phyloP scores from a whole-genome alignment of 2,329 filamentous ascomycete genomes.

The Fusarium ramigenum region DNA sequence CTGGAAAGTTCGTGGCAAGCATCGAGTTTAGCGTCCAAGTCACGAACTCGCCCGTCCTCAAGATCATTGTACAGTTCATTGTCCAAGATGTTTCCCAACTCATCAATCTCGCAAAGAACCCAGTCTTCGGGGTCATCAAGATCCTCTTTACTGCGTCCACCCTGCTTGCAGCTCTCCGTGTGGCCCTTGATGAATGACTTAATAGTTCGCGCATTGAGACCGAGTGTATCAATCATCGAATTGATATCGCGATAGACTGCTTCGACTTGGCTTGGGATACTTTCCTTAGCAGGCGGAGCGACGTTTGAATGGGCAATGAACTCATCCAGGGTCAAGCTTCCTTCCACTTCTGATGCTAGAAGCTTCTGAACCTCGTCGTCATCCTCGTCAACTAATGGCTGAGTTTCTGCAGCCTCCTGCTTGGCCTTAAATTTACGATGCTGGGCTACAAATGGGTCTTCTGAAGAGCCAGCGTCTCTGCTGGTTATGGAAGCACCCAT shows the following conservation, averaged over 20 bases:
- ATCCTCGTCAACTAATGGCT: slow-evolving; percentile 72
- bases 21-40: slow-evolving; percentile 74
- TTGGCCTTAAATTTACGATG: slow-evolving; percentile 63
- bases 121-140: slow-evolving; percentile 75
- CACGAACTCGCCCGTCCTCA: slow-evolving; percentile 72
- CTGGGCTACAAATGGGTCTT: slow-evolving; percentile 60
- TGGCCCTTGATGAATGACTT: slow-evolving; percentile 75
- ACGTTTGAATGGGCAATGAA: slow-evolving; percentile 72
- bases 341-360: slow-evolving; percentile 67
- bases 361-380: slow-evolving; percentile 73
- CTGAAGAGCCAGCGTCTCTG: slow-evolving; percentile 48
- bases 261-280: slow-evolving; percentile 70
- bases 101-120: slow-evolving; percentile 78
- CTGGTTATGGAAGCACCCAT: slow-evolving; percentile 52
- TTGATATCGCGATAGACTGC: slow-evolving; percentile 83
- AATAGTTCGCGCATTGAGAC: slow-evolving; percentile 80
- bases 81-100: slow-evolving; percentile 72
- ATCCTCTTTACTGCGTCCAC: slow-evolving; percentile 70
- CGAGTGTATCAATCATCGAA: slow-evolving; percentile 93
- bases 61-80: slow-evolving; percentile 71
- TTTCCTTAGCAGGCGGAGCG: slow-evolving; percentile 62
- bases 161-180: slow-evolving; percentile 60
- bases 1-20: slow-evolving; percentile 73
- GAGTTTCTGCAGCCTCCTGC: slow-evolving; percentile 65
- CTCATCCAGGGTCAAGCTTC: slow-evolving; percentile 70